phyloP scores from a whole-genome alignment of 192 early-diverging fungal genomes.

The Backusella tuberculispora region DNA sequence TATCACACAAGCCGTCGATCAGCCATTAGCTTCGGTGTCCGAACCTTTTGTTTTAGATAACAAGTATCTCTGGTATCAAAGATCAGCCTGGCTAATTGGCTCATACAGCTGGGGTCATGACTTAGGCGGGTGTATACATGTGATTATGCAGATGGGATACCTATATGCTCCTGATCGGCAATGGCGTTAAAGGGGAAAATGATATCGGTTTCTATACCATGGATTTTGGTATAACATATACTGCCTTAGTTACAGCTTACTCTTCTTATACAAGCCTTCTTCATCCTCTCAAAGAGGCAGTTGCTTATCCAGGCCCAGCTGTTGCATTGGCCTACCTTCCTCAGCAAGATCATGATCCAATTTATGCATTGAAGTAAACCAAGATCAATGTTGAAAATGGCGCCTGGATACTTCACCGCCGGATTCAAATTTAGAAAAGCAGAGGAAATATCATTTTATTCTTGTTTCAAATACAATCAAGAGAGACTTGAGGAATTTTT shows the following conservation, averaged over 20 bases:
- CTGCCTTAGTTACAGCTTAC: slow-evolving; percentile 89
- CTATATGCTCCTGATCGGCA: slow-evolving; percentile 89
- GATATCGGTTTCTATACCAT: slow-evolving; percentile 95
- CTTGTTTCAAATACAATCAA: slow-evolving; percentile 78
- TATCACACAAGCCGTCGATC: slow-evolving; percentile 34
- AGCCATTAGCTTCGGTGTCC: not conserved
- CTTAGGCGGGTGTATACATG: slow-evolving; percentile 90
- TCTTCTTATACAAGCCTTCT: slow-evolving; percentile 86
- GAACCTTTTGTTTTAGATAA: slow-evolving; percentile 12
- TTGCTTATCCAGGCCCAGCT: slow-evolving; percentile 83
- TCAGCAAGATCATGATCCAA: slow-evolving; percentile 57
- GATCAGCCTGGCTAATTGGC: slow-evolving; percentile 85
- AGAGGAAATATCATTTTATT: slow-evolving; percentile 62
- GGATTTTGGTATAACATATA: slow-evolving; percentile 88
- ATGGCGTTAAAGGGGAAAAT: slow-evolving; percentile 75
- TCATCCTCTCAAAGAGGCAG: slow-evolving; percentile 86
- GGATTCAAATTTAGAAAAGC: slow-evolving; percentile 71
- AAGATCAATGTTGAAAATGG: slow-evolving; percentile 88
- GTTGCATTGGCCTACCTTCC: slow-evolving; percentile 90
- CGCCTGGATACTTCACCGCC: slow-evolving; percentile 92
- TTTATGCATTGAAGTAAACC: slow-evolving; percentile 80
- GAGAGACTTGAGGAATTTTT: slow-evolving; percentile 75
- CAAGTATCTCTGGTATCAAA: slow-evolving; percentile 49
- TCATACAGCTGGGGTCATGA: slow-evolving; percentile 85
- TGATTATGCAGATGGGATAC: slow-evolving; percentile 80